Conservation (phyloP, 2,329 filamentous ascomycete genomes). For the Coniochaeta prunicola region DNA sequence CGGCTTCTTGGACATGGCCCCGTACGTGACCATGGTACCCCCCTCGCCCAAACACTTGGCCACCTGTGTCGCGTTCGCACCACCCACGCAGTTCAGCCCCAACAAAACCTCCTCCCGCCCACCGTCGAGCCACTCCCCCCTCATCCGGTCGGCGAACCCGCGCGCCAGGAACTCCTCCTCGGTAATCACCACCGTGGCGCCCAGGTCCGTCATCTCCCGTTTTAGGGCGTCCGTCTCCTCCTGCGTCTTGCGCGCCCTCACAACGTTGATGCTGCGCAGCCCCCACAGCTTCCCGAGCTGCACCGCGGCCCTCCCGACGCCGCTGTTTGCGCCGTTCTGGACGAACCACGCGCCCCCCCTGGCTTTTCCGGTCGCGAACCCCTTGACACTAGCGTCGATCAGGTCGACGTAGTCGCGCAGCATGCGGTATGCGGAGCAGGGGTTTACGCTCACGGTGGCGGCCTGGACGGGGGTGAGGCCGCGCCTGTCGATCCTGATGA, state of each 20-base stretch:
- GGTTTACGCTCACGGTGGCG: conserved; percentile 86
- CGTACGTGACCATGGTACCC: conserved; percentile 83
- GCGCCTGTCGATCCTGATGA: conserved; percentile 52
- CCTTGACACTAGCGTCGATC: conserved; percentile 35
- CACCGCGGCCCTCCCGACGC: conserved; percentile 84
- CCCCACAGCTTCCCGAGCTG: conserved; percentile 85
- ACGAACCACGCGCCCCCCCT: conserved; percentile 92
- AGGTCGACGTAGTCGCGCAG: conserved; percentile 66
- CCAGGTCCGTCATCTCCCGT: conserved; percentile 44
- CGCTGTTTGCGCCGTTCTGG: conserved; percentile 93
- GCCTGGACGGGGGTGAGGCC: conserved; percentile 65
- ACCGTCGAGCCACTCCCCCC: conserved; percentile 58
- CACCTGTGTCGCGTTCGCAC: conserved; percentile 71
- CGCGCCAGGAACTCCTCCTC: conserved; percentile 46
- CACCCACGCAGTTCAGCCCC: conserved; percentile 89
- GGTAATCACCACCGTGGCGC: conserved; percentile 50
- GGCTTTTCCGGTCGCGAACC: conserved; percentile 42
- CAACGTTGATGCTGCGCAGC: conserved; percentile 80
- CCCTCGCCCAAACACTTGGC: conserved; percentile 64
- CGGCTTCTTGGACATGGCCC: conserved; percentile 88
- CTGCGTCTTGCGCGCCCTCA: conserved; percentile 61
- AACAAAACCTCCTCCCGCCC: conserved; percentile 67
- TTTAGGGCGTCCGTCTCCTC: conserved; percentile 56
- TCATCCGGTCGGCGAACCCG: conserved; percentile 53
- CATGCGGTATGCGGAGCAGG: conserved; percentile 91